Evolutionary conservation across 495 filamentous ascomycete genomes (phyloP), one percentile per base, ranked within the genome.

Genomic region (Hypoxylon trugodes): DNA sequence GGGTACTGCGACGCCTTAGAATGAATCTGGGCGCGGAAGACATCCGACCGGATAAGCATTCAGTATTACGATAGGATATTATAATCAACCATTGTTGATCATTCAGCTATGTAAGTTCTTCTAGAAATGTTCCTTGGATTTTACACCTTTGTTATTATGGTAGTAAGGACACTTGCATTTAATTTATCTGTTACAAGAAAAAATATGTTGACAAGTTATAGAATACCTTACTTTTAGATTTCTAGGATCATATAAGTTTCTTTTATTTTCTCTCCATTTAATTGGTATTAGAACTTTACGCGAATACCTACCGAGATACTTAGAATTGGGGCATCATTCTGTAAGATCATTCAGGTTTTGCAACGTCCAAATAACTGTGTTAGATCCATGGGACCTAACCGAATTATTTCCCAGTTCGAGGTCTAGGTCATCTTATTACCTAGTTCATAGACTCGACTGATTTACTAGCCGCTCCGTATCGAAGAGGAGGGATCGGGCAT

Each of bases 141-240:
- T 54, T n/a, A n/a, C 36, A 41, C 50, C 52, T 50, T 47, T 46
- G 46, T 26, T 42, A 56, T 56, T 35, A 47, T 38, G 48, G n/a
- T n/a, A n/a, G n/a, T n/a, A n/a, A n/a, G n/a, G n/a, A 36, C 42
- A 35, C 19, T 50, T 42, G 36, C 32, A 45, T 50, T 61, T 56
- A 64, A 68, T 64, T 28, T 48, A 68, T 64, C 60, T 68, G 60
- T 30, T 68, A 65, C 65, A 60, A 41, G 59, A 42, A 63, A 53
- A 4, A 26, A 43, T 50, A 57, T 30, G 32, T 52, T 42, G 48
- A 51, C 59, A 46, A 30, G 47, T 59, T 64, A 63, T 64, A 26
- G 36, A 37, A 33, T 59, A 54, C 59, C 48, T 63, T 37, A 53
- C 59, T 45, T 22, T 6, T 63, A 25, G 32, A 24, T 21, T 19